Conservation (phyloP, 2,329 filamentous ascomycete species). For the Aphanocladium album region DNA sequence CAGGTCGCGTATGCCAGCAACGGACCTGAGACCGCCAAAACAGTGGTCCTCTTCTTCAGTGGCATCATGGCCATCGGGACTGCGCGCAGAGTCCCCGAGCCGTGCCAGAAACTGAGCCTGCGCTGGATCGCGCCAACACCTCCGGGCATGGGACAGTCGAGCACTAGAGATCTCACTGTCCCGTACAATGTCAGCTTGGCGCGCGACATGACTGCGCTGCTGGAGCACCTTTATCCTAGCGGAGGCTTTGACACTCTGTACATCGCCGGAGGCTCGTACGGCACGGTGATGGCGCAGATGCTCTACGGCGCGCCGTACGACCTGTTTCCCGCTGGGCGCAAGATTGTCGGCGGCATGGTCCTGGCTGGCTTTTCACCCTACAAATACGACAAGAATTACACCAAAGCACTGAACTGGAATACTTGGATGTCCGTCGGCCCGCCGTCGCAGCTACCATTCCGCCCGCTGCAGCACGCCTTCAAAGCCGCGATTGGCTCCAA, state of each 20-base stretch:
- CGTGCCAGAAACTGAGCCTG: constrained; percentile 9
- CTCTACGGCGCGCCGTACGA: constrained; percentile 19
- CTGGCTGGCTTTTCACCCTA: constrained; percentile 19
- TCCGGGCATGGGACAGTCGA: constrained; percentile 17
- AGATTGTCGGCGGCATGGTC: constrained; percentile 16
- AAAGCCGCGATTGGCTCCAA: constrained; percentile 13
- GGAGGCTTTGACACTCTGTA: constrained; percentile 16
- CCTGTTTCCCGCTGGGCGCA: constrained; percentile 17
- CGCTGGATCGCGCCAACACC: constrained; percentile 19
- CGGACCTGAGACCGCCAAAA: constrained; percentile 16
- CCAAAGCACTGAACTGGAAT: constrained; percentile 17
- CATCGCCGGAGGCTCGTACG: constrained; percentile 19
- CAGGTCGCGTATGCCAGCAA: constrained; percentile 21
- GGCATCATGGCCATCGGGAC: constrained; percentile 20
- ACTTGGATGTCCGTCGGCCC: constrained; percentile 19
- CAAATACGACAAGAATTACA: constrained; percentile 16
- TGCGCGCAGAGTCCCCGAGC: constrained; percentile 15
- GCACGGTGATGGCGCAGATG: constrained; percentile 21
- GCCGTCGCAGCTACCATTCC: constrained; percentile 15
- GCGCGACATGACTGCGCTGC: constrained; percentile 15
- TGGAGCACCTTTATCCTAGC: constrained; percentile 16
- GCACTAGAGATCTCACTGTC: constrained; percentile 7
- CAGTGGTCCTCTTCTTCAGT: constrained; percentile 19
- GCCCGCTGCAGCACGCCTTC: constrained; percentile 15
- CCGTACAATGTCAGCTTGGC: constrained; percentile 15